These are phyloP conservation scores for Colletotrichum tropicicola DNA, from an alignment of 2,329 filamentous ascomycete genomes.

Conservation along the genomic window DNA sequence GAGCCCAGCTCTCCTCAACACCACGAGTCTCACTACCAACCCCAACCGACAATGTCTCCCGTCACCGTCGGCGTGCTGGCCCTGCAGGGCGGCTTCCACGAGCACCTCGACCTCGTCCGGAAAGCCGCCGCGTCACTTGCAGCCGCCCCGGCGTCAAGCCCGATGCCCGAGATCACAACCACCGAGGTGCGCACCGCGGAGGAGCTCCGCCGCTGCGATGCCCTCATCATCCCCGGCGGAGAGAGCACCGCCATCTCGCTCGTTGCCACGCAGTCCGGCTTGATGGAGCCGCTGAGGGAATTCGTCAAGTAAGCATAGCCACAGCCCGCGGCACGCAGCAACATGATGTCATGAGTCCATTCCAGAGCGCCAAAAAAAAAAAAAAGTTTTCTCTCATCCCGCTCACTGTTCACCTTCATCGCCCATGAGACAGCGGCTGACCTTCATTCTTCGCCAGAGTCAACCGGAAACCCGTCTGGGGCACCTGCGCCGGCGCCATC, in stretches of 20 bases:
- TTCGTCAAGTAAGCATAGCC: slow-evolving; percentile 83
- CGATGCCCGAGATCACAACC: slow-evolving; percentile 58
- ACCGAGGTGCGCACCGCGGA: slow-evolving; percentile 81
- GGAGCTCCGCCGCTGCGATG: slow-evolving; percentile 79
- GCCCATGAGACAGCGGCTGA: neutral
- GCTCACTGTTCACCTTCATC: neutral
- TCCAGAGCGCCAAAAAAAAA: too few relatives aligned
- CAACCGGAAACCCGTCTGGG: slow-evolving; percentile 86
- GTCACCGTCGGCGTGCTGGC: slow-evolving; percentile 71
- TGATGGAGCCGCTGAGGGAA: slow-evolving; percentile 84
- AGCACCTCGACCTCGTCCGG: slow-evolving; percentile 82
- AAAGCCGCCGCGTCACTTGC: slow-evolving; percentile 68
- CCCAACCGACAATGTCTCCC: neutral
- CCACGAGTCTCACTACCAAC: neutral
- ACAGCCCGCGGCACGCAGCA: too few relatives aligned
- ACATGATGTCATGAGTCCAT: slow-evolving; percentile 14
- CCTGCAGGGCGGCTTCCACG: slow-evolving; percentile 91
- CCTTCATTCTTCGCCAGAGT: slow-evolving; percentile 57
- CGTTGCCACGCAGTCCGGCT: slow-evolving; percentile 80
- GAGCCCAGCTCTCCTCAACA: neutral
- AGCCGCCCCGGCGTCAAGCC: slow-evolving; percentile 29
- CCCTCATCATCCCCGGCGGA: slow-evolving; percentile 89
- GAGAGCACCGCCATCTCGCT: slow-evolving; percentile 95
- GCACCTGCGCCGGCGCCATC: slow-evolving; percentile 95
- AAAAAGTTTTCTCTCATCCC: neutral